phyloP scores from a whole-genome alignment of 192 early-diverging fungal genomes.

The Coemansia sp. region DNA sequence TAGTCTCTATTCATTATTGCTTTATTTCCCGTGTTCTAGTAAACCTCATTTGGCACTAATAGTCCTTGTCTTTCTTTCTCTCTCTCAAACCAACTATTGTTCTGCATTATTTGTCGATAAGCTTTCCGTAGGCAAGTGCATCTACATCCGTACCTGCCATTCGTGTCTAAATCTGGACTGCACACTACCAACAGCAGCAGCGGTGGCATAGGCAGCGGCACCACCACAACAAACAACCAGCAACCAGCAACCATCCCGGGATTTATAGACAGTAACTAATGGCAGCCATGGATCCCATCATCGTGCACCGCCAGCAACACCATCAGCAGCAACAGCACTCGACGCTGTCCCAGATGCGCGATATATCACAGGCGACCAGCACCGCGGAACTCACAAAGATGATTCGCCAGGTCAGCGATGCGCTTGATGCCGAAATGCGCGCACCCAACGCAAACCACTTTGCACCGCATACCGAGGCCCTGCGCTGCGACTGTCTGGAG shows the following conservation, averaged over 20 bases:
- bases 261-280: neutral
- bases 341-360: constrained; percentile 3
- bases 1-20: too few relatives aligned
- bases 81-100: too few relatives aligned
- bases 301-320: neutral
- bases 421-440: constrained; percentile 26
- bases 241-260: too few relatives aligned
- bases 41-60: too few relatives aligned
- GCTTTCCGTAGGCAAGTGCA: too few relatives aligned
- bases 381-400: constrained; percentile 47
- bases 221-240: too few relatives aligned
- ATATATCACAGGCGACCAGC: constrained; percentile 17
- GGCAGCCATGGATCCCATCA: neutral
- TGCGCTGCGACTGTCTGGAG: constrained; percentile 40
- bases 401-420: constrained; percentile 35
- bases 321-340: neutral
- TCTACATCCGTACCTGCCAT: too few relatives aligned
- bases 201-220: neutral
- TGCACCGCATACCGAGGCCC: constrained; percentile 30
- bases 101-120: neutral
- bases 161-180: too few relatives aligned
- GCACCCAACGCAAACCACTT: constrained; percentile 28
- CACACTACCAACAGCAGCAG: too few relatives aligned
- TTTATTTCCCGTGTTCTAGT: too few relatives aligned
- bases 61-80: neutral